Conservation (phyloP, 129 eudicot genomes). For the Lactuca sativa region DNA sequence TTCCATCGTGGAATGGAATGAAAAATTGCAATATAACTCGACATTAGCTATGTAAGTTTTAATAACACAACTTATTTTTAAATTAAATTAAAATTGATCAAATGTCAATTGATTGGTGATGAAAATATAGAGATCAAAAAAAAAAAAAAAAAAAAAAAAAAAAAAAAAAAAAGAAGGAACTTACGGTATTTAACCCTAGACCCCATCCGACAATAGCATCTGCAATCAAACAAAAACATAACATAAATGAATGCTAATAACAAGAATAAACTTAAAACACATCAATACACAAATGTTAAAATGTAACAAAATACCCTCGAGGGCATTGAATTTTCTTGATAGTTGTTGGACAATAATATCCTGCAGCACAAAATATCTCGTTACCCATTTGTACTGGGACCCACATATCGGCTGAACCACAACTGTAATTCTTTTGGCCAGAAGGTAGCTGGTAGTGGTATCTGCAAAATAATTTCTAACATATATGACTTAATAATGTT, state of each 20-base stretch:
- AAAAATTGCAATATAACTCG: too few relatives aligned
- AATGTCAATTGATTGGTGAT: too few relatives aligned
- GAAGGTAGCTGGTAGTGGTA: conserved; percentile 85
- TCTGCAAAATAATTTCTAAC: conserved; percentile 61
- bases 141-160: too few relatives aligned
- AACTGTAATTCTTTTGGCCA: conserved; percentile 71
- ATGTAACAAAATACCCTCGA: conserved; percentile 47
- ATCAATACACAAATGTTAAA: background rate
- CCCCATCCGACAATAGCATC: conserved; percentile 87
- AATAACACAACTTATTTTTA: too few relatives aligned
- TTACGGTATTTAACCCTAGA: conserved; percentile 63
- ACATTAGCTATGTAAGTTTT: too few relatives aligned
- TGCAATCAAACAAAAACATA: conserved; percentile 38
- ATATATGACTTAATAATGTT: conserved; percentile 39
- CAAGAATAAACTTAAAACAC: conserved; percentile 6
- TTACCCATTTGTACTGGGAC: conserved; percentile 51
- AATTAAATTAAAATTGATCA: too few relatives aligned
- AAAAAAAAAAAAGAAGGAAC: background rate
- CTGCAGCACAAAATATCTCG: conserved; percentile 82
- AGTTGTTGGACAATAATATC: conserved; percentile 89
- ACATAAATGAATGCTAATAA: conserved; percentile 13
- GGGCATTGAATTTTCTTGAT: conserved; percentile 54
- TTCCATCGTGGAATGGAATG: too few relatives aligned
- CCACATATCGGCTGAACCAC: conserved; percentile 98
- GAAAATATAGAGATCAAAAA: too few relatives aligned